Conservation (phyloP, 2,329 filamentous ascomycete genomes). For the Colletotrichum orchidophilum region DNA sequence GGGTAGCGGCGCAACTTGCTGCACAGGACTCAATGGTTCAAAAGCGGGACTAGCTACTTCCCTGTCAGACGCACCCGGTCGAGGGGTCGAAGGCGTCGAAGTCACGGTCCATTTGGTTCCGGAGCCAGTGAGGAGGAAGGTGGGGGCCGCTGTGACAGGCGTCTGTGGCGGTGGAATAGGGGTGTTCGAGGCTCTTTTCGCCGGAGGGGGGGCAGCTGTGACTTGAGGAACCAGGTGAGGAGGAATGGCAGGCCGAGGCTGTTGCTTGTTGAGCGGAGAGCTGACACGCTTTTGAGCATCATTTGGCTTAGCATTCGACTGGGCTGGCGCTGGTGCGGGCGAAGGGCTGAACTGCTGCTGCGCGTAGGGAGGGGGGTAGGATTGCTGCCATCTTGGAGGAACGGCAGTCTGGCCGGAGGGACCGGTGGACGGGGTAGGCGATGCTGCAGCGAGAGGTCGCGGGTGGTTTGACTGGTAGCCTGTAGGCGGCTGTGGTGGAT, state of each 20-base stretch:
- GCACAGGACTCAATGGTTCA: conserved; percentile 68
- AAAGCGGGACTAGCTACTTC: conserved; percentile 62
- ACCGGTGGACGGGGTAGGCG: conserved; percentile 26
- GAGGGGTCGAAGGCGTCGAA: conserved; percentile 67
- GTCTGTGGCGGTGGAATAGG: conserved; percentile 45
- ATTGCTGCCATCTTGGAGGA: conserved; percentile 47
- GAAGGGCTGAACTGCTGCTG: conserved; percentile 37
- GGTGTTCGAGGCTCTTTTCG: conserved; percentile 43
- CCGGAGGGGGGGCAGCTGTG: conserved; percentile 43
- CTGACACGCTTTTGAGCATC: conserved; percentile 42
- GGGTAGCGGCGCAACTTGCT: conserved; percentile 47
- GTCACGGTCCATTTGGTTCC: conserved; percentile 69
- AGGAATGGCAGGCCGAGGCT: conserved; percentile 49
- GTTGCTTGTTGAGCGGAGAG: conserved; percentile 43
- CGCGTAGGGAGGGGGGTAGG: conserved; percentile 40
- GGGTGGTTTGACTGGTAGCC: conserved; percentile 15
- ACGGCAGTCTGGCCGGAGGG: conserved; percentile 9
- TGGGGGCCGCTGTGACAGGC: conserved; percentile 39
- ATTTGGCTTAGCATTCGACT: conserved; percentile 35
- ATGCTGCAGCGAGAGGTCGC: conserved; percentile 33
- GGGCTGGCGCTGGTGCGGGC: conserved; percentile 36
- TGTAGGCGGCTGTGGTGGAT: conserved; percentile 42
- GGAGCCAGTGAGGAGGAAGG: conserved; percentile 45
- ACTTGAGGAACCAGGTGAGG: conserved; percentile 53
- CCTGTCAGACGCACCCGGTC: conserved; percentile 39